These are phyloP conservation scores for Durotheca rogersii DNA, from an alignment of 495 filamentous ascomycete species.

Conservation along the genomic window DNA sequence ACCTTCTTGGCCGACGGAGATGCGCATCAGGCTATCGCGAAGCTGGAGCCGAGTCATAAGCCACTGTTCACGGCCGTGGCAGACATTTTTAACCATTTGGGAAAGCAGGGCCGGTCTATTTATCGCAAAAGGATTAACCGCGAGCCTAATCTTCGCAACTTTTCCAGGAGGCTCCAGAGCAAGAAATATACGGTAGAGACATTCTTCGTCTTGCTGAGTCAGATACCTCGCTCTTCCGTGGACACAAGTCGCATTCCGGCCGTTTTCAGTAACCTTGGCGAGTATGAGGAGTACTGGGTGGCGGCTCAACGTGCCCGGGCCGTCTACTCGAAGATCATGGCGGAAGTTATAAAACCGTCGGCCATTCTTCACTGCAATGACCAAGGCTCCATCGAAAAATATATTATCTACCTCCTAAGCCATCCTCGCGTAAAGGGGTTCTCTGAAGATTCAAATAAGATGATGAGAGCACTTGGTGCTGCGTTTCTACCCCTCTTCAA, in stretches of 20 bases:
- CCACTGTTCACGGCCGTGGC: constrained; percentile 6
- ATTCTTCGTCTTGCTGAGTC: constrained; percentile 8
- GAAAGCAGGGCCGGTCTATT: constrained; percentile 3
- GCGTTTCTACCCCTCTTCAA: constrained; percentile 18
- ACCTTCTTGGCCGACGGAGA: constrained; percentile 4
- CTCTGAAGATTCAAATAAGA: constrained; percentile 3
- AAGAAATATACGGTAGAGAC: constrained; percentile 16
- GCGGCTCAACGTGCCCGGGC: background rate
- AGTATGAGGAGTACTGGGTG: constrained; percentile 15
- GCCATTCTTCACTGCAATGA: background rate
- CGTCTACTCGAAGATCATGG: background rate
- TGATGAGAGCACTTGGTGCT: constrained; percentile 1
- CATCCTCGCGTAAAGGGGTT: background rate
- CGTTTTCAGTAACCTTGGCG: constrained; percentile 10
- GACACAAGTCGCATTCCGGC: constrained; percentile 1
- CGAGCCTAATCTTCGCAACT: constrained; percentile 1
- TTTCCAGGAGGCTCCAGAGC: background rate
- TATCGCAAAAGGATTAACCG: constrained; percentile 3
- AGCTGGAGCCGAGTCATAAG: constrained; percentile 7
- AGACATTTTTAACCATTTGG: constrained; percentile 8
- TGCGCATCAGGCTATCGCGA: background rate
- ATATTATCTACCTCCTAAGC: background rate
- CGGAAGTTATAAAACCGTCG: background rate
- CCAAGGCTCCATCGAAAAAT: background rate
- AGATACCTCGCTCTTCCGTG: background rate